Conservation (phyloP, 768 basidiomycete genomes). For the Podaxis sp. region DNA sequence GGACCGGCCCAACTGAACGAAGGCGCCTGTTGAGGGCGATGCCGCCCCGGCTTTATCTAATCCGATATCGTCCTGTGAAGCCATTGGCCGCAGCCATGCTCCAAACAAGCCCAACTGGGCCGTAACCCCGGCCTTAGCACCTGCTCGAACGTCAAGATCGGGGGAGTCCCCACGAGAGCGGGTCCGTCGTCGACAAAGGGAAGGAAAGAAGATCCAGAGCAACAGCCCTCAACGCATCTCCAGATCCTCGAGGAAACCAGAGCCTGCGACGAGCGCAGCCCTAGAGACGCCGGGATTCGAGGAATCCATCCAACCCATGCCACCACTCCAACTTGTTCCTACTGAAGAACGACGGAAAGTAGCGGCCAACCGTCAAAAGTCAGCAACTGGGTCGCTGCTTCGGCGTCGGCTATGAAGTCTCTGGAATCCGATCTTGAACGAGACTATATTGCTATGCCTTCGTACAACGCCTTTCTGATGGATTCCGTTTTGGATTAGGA, state of each 20-base stretch:
- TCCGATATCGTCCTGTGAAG: not conserved
- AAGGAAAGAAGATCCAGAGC: not conserved
- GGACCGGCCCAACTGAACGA: slow-evolving; percentile 21
- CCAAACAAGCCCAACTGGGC: slow-evolving; percentile 32
- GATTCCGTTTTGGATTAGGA: slow-evolving; percentile 1
- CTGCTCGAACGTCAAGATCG: not conserved
- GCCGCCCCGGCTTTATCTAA: not conserved
- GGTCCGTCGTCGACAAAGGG: not conserved
- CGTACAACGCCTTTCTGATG: slow-evolving; percentile 6
- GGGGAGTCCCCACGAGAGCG: not conserved
- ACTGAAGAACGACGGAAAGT: not conserved
- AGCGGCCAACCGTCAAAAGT: slow-evolving; percentile 7
- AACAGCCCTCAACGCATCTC: not conserved
- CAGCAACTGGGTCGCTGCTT: slow-evolving; percentile 9
- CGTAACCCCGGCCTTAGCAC: slow-evolving; percentile 24
- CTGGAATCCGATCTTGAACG: not conserved
- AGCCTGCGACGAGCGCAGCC: not conserved
- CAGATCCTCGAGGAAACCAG: not conserved
- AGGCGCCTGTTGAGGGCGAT: not conserved
- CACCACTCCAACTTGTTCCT: not conserved
- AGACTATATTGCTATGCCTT: not conserved
- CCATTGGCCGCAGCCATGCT: not conserved
- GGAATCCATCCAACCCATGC: not conserved
- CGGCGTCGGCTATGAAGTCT: slow-evolving; percentile 2
- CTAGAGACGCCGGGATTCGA: not conserved